Evolutionary conservation across 2,329 filamentous ascomycete genomes (phyloP).

Genomic region (Chrysoporthe austroafricana): DNA sequence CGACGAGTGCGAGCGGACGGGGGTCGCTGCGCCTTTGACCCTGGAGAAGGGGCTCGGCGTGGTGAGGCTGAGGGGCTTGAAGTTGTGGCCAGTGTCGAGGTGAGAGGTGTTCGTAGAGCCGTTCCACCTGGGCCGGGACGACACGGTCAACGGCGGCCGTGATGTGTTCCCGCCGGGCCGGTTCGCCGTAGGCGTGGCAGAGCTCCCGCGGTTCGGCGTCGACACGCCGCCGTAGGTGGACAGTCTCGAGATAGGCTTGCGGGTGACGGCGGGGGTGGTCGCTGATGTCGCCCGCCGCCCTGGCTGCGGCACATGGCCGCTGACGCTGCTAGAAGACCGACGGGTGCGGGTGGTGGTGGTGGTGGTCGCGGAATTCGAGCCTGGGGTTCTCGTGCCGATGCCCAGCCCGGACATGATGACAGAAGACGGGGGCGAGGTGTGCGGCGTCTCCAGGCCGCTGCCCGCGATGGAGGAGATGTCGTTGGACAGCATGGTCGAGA

Average conservation of each 20-base stretch:
- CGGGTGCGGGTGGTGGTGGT: conserved; percentile 39
- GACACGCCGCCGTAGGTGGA: conserved; percentile 47
- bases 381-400: conserved; percentile 31
- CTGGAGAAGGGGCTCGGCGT: conserved; percentile 62
- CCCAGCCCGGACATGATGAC: conserved; percentile 63
- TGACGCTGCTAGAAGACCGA: conserved; percentile 50
- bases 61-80: conserved; percentile 64
- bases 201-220: conserved; percentile 45
- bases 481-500: conserved; percentile 88
- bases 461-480: conserved; percentile 69
- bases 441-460: conserved; percentile 72
- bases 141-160: conserved; percentile 50
- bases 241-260: conserved; percentile 49
- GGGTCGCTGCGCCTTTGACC: conserved; percentile 41
- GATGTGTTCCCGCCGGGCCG: conserved; percentile 40
- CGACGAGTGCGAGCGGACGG: conserved; percentile 47
- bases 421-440: conserved; percentile 67
- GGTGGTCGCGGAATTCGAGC: conserved; percentile 45
- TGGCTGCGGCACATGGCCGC: conserved; percentile 51
- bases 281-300: conserved; percentile 53
- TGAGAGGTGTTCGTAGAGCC: conserved; percentile 65
- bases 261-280: conserved; percentile 43
- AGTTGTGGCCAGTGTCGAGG: conserved; percentile 70
- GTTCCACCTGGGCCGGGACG: conserved; percentile 75
- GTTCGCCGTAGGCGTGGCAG: conserved; percentile 54